Evolutionary conservation across 2,329 filamentous ascomycete species (phyloP).

Genomic region (Diaporthe nobilis): DNA sequence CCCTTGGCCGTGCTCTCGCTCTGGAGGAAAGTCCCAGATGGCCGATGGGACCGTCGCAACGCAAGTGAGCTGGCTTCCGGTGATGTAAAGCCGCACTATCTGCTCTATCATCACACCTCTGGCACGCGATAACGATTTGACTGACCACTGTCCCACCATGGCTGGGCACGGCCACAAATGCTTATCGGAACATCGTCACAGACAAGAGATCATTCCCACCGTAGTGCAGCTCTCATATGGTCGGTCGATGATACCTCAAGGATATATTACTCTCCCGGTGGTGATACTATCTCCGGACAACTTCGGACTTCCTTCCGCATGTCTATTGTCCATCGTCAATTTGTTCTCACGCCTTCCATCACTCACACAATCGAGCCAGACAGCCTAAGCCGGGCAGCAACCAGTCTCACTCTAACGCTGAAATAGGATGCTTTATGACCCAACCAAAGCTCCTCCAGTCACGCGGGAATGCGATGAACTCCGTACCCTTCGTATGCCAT

Average conservation of each 20-base stretch:
- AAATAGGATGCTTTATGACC: constrained; percentile 16
- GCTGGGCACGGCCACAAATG: background rate
- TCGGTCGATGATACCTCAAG: constrained; percentile 12
- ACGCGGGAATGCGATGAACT: constrained; percentile 33
- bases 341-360: constrained; percentile 4
- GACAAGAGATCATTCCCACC: background rate
- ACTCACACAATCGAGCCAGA: background rate
- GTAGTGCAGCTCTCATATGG: background rate
- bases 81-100: constrained; percentile 10
- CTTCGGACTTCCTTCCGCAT: background rate
- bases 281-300: constrained; percentile 27
- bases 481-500: constrained; percentile 34
- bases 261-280: constrained; percentile 28
- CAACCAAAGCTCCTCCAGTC: constrained; percentile 10
- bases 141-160: background rate
- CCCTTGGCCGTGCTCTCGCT: background rate
- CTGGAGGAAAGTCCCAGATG: background rate
- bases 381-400: constrained; percentile 1
- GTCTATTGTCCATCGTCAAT: constrained; percentile 15
- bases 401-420: constrained; percentile 23
- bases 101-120: background rate
- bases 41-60: constrained; percentile 21
- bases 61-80: constrained; percentile 20
- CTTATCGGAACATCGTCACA: background rate
- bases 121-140: background rate